A percentile compares a stretch with the other conserved stretches of the same genome.
phyloP scores from a whole-genome alignment of 306 rosid species.

The Nissolia schottii region DNA sequence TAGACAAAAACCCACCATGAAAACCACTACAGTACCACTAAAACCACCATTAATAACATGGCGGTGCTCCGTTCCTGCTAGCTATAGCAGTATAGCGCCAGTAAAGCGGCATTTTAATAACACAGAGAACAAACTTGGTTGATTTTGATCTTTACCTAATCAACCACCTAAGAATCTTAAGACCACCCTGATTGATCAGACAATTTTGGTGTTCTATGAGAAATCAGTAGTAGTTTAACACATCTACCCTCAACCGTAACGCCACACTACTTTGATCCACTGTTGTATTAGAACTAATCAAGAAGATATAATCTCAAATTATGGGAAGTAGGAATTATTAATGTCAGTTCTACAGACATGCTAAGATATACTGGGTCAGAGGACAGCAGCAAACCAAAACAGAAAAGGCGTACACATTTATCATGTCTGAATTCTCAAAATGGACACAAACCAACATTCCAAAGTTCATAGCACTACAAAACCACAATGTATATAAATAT shows the following conservation, averaged over 20 bases:
- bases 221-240: neutral
- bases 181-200: neutral
- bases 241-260: neutral
- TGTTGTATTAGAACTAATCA: neutral
- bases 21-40: too few species aligned
- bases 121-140: neutral
- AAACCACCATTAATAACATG: too few species aligned
- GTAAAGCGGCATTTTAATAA: too few species aligned
- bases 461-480: constrained; percentile 17
- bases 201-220: neutral
- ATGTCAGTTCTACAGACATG: neutral
- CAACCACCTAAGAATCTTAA: neutral
- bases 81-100: too few species aligned
- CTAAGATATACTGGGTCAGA: neutral
- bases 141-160: too few species aligned
- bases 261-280: neutral
- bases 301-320: neutral
- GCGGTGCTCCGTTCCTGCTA: too few species aligned
- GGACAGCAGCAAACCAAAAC: neutral
- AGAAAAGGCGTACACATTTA: neutral
- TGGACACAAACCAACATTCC: neutral
- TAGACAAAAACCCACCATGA: too few species aligned
- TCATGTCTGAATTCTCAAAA: neutral
- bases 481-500: constrained; percentile 4
- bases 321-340: neutral